Percentiles rank a stretch among this genome's conserved stretches.
Conservation (phyloP, 176 grass and related monocot genomes). For the Bromus sterilis region DNA sequence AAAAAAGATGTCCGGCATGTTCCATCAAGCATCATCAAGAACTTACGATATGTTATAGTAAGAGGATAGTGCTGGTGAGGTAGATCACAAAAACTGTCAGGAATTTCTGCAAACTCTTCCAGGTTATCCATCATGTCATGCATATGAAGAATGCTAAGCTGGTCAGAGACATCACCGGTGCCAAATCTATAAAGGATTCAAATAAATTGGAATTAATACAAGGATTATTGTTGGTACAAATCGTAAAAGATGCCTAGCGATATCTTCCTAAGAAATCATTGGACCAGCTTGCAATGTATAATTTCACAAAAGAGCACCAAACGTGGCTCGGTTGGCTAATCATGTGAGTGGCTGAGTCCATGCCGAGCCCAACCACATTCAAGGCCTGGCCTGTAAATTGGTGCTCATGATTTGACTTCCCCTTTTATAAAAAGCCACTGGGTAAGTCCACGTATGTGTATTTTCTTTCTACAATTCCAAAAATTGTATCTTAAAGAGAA, state of each 20-base stretch:
- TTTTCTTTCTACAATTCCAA: not conserved
- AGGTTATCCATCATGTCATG: conserved; percentile 46
- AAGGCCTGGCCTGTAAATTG: not conserved
- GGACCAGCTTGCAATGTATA: not conserved
- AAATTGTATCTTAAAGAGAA: not conserved
- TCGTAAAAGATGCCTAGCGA: not conserved
- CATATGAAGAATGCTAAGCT: conserved; percentile 33
- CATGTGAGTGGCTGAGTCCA: not conserved
- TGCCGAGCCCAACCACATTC: not conserved
- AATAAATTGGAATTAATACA: not conserved
- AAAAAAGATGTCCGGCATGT: conserved; percentile 63
- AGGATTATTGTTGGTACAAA: not conserved
- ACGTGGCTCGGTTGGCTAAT: not conserved
- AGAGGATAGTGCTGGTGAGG: conserved; percentile 39
- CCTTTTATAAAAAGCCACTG: not conserved
- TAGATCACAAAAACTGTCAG: conserved; percentile 46
- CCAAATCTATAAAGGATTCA: conserved; percentile 38
- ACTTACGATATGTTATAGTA: conserved; percentile 61
- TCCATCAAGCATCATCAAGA: conserved; percentile 90
- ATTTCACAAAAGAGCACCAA: not conserved
- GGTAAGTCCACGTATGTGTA: not conserved
- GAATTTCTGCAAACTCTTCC: conserved; percentile 54
- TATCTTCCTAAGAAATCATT: not conserved
- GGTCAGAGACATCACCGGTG: conserved; percentile 25
- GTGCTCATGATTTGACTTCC: not conserved